These are phyloP conservation scores for Fusarium sp. DNA, from an alignment of 2,329 filamentous ascomycete species.

Conservation along the genomic window DNA sequence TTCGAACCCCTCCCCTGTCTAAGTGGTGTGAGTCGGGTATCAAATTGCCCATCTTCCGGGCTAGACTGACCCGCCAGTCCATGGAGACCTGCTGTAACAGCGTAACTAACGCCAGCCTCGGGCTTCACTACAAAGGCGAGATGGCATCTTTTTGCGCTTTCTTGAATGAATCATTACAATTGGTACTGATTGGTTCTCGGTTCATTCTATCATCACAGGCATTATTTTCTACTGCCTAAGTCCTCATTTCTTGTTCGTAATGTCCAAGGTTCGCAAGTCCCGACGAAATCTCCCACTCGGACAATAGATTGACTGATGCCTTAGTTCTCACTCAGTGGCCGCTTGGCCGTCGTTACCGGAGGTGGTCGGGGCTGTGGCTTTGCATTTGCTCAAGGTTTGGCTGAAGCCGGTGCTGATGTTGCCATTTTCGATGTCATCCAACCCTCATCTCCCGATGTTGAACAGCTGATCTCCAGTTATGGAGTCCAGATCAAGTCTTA, in stretches of 20 bases:
- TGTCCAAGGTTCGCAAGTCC: conserved; percentile 1
- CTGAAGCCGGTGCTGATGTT: conserved; percentile 68
- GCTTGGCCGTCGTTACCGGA: conserved; percentile 61
- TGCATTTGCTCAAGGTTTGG: conserved; percentile 69
- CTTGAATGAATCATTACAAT: not conserved
- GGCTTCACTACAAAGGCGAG: not conserved
- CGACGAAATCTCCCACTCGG: not conserved
- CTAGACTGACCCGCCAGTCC: not conserved
- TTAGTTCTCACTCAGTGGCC: conserved; percentile 62
- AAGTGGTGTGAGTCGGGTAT: not conserved
- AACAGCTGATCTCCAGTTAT: conserved; percentile 58
- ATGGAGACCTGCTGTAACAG: not conserved
- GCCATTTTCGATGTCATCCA: conserved; percentile 71
- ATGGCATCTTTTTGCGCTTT: not conserved
- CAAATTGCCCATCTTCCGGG: not conserved
- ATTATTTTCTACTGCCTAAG: too few species aligned
- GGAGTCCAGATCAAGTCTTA: conserved; percentile 60
- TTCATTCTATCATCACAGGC: too few species aligned
- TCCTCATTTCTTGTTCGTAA: not conserved
- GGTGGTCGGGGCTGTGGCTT: conserved; percentile 73
- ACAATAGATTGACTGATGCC: not conserved
- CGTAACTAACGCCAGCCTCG: not conserved
- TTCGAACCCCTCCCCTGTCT: not conserved
- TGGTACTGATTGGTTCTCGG: not conserved
- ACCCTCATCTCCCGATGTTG: conserved; percentile 61